Percentiles rank a stretch among this genome's conserved stretches.
Conservation (phyloP, 148 eudicot genomes). For the Bassia scoparia region DNA sequence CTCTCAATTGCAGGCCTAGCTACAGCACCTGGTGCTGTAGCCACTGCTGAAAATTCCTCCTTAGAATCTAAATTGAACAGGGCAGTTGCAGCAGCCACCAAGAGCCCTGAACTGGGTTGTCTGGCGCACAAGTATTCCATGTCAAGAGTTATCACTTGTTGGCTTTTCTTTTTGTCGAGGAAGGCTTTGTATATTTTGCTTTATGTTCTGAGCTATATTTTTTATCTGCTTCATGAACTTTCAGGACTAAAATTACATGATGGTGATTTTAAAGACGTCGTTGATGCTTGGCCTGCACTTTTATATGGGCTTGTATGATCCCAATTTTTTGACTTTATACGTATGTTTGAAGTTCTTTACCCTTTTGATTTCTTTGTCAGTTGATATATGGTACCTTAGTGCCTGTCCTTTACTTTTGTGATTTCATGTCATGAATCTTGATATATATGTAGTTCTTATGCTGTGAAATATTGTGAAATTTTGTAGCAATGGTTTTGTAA, state of each 20-base stretch:
- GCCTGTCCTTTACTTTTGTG: background rate
- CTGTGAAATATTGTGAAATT: background rate
- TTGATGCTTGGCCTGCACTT: constrained; percentile 44
- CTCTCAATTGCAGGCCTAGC: no score
- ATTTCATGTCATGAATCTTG: background rate
- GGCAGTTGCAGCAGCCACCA: background rate
- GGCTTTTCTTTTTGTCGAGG: constrained; percentile 45
- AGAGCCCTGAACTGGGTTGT: constrained; percentile 37
- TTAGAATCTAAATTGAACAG: no score
- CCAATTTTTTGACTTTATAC: constrained; percentile 26
- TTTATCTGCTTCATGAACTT: constrained; percentile 18
- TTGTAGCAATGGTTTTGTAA: background rate
- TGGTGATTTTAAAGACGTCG: constrained; percentile 36
- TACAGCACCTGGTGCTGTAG: no score
- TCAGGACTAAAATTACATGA: constrained; percentile 40
- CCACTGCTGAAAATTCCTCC: no score
- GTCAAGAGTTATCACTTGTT: constrained; percentile 39
- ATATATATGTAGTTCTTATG: no score
- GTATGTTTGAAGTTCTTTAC: constrained; percentile 36
- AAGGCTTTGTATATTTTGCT: constrained; percentile 15
- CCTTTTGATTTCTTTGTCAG: background rate
- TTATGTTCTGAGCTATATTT: constrained; percentile 11
- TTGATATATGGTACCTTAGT: background rate
- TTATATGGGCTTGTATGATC: constrained; percentile 49
- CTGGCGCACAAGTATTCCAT: constrained; percentile 35